Conservation (phyloP, 352 stramenopile genomes). For the Pythium coloratum region DNA sequence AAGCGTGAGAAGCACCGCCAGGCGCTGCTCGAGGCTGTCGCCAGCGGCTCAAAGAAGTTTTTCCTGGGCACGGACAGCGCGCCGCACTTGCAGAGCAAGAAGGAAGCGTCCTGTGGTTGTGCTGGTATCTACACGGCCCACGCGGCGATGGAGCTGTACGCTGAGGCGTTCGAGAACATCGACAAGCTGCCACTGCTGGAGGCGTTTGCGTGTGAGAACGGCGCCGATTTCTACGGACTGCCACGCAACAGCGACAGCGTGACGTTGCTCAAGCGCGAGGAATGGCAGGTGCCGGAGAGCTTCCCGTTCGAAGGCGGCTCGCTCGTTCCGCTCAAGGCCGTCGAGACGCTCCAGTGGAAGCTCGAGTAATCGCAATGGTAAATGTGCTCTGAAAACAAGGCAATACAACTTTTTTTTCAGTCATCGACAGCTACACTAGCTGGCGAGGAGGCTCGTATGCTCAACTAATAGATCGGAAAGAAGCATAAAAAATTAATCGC, state of each 20-base stretch:
- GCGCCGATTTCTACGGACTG: constrained; percentile 97
- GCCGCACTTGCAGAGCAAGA: constrained; percentile 91
- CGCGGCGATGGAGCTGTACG: constrained; percentile 96
- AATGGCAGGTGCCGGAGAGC: constrained; percentile 89
- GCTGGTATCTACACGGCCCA: constrained; percentile 98
- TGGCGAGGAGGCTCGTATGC: too few relatives aligned
- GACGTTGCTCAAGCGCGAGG: constrained; percentile 86
- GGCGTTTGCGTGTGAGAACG: constrained; percentile 94
- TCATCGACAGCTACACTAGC: too few relatives aligned
- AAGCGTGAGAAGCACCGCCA: constrained; percentile 94
- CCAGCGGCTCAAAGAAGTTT: constrained; percentile 94
- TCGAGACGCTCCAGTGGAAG: constrained; percentile 92
- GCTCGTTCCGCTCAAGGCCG: constrained; percentile 93
- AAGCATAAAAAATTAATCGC: too few relatives aligned
- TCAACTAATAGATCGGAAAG: too few relatives aligned
- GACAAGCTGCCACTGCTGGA: constrained; percentile 93
- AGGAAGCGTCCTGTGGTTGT: constrained; percentile 92
- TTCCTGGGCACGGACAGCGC: constrained; percentile 99
- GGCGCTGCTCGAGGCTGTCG: constrained; percentile 90
- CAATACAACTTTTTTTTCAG: too few relatives aligned
- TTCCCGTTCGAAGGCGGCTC: constrained; percentile 90
- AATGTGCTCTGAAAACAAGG: too few relatives aligned
- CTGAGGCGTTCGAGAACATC: constrained; percentile 94
- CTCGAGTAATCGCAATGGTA: constrained; percentile 33
- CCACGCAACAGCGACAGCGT: constrained; percentile 83